Percentiles rank a stretch among this genome's conserved stretches.
Evolutionary conservation across 257 asterid genomes (phyloP).

Genomic region (Osmanthus fragrans): DNA sequence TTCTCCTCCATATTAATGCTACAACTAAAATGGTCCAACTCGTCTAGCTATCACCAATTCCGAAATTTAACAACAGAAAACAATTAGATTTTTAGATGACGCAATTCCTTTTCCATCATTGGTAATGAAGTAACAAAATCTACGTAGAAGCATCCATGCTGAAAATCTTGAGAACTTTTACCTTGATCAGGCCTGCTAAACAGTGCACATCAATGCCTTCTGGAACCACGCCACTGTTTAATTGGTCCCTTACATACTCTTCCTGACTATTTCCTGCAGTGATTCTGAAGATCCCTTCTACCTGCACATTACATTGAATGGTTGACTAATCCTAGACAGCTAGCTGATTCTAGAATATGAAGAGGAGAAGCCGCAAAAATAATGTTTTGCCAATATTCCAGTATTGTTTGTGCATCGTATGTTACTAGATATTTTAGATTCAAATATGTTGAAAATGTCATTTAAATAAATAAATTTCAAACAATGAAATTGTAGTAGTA

Average conservation of each 20-base stretch:
- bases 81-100: not conserved
- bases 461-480: not conserved
- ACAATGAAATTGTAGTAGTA: too few species aligned
- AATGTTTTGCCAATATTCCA: conserved; percentile 7
- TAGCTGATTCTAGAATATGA: not conserved
- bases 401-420: not conserved
- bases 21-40: not conserved
- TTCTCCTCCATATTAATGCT: not conserved
- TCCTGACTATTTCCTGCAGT: conserved; percentile 95
- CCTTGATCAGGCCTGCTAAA: conserved; percentile 95
- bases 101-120: not conserved
- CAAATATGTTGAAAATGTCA: not conserved
- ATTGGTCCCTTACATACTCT: conserved; percentile 90
- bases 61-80: not conserved
- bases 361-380: not conserved
- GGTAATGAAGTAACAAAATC: conserved; percentile 9
- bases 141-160: conserved; percentile 7
- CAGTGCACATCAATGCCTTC: conserved; percentile 95
- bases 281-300: conserved; percentile 96
- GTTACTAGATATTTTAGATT: not conserved
- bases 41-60: not conserved
- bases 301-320: conserved; percentile 50
- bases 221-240: conserved; percentile 83
- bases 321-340: not conserved
- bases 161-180: conserved; percentile 18